A percentile compares a stretch with the other conserved stretches of the same genome.
Evolutionary conservation across 2,329 filamentous ascomycete species (phyloP).

Genomic region (Aspergillus versicolor): DNA sequence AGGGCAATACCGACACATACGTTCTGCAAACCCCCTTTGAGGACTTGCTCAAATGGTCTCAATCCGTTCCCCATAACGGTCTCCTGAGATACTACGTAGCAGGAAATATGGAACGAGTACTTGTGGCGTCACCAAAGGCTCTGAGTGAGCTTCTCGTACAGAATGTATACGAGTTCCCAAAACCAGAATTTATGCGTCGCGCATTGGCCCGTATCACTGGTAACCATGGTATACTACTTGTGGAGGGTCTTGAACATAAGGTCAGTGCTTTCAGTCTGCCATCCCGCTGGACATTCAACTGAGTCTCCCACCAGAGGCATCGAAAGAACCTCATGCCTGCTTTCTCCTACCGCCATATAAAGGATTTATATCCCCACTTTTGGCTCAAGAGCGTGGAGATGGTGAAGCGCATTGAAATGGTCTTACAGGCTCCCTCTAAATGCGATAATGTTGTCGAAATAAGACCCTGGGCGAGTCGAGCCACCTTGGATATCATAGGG

Average conservation of each 20-base stretch:
- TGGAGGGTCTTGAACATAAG: slow-evolving; percentile 90
- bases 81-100: slow-evolving; percentile 65
- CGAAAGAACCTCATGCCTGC: slow-evolving; percentile 77
- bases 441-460: slow-evolving; percentile 55
- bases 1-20: slow-evolving; percentile 44
- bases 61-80: slow-evolving; percentile 64
- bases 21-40: slow-evolving; percentile 41
- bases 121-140: slow-evolving; percentile 62
- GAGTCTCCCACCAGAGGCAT: slow-evolving; percentile 46
- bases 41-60: slow-evolving; percentile 50
- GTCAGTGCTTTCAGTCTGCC: slow-evolving; percentile 27
- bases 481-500: slow-evolving; percentile 74
- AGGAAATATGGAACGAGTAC: slow-evolving; percentile 63
- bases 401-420: slow-evolving; percentile 58
- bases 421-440: slow-evolving; percentile 37
- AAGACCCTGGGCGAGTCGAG: slow-evolving; percentile 63
- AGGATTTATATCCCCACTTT: slow-evolving; percentile 79
- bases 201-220: slow-evolving; percentile 41
- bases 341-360: slow-evolving; percentile 82
- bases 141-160: slow-evolving; percentile 69
- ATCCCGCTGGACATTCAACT: not conserved
- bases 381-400: slow-evolving; percentile 74
- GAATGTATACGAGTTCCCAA: slow-evolving; percentile 69
- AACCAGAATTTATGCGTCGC: slow-evolving; percentile 53
- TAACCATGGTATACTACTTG: slow-evolving; percentile 57